A percentile compares a stretch with the other conserved stretches of the same genome.
phyloP scores from a whole-genome alignment of 257 asterid species.

The Coffea canephora region DNA sequence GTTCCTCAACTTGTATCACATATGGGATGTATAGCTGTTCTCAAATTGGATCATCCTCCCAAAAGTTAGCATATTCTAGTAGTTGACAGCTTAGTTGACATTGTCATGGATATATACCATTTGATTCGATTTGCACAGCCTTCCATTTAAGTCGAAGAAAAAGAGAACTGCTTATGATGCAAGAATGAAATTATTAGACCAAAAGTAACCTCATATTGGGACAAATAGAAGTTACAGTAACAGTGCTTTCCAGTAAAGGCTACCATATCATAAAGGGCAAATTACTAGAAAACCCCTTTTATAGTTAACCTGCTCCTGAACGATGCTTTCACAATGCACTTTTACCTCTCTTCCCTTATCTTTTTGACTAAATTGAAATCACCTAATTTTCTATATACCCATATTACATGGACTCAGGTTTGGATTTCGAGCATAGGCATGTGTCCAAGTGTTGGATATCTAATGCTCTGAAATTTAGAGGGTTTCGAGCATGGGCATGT shows the following conservation, averaged over 20 bases:
- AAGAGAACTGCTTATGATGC: not conserved
- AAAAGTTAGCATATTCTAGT: not conserved
- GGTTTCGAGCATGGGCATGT: too few species aligned
- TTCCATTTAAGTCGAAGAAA: not conserved
- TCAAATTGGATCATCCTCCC: not conserved
- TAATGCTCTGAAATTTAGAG: too few species aligned
- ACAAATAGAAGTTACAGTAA: too few species aligned
- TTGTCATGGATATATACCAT: not conserved
- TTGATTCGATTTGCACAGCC: not conserved
- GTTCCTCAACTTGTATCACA: not conserved
- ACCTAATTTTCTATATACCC: too few species aligned
- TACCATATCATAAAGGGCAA: not conserved
- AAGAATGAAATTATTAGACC: not conserved
- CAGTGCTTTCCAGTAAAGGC: not conserved
- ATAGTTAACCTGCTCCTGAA: not conserved
- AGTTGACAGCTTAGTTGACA: not conserved
- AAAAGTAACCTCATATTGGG: not conserved
- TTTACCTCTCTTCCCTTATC: not conserved
- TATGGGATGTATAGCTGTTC: not conserved
- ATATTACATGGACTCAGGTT: too few species aligned
- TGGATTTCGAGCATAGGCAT: too few species aligned
- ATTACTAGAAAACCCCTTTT: not conserved
- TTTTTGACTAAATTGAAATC: not conserved
- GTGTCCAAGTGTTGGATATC: too few species aligned
- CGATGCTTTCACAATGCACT: too few species aligned